Evolutionary conservation across 2,329 filamentous ascomycete species (phyloP), one percentile per base, ranked within the genome.

Genomic region (Thyridium curvatum): DNA sequence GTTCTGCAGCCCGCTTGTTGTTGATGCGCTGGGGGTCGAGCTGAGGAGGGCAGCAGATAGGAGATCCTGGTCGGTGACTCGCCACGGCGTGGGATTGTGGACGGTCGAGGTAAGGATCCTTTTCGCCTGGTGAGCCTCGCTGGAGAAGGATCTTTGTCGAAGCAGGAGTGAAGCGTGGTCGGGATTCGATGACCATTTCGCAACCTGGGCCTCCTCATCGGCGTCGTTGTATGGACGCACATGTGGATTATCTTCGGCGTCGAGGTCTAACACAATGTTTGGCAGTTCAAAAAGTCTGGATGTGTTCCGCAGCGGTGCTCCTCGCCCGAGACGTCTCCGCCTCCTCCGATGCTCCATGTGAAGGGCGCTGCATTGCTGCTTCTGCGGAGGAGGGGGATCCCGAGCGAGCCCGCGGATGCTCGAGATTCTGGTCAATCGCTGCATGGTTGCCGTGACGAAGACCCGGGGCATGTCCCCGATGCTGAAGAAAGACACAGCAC

Each of bases 251-350:
- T 66, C 60, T 43, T 68, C 62, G 33, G 69, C 67, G 45, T 77
- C 74, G 30, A 79, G 68, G 41, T 78, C 71, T 30, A 78, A 59
- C 3, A 76, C 51, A 10, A 69, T 44, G 14, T 60, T 39, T 12
- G 68, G 62, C 31, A 71, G 55, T 17, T 67, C 51, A 43, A 66
- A 65, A 42, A 64, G 17, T 1, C 40, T 43, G 21, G 6, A 26
- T 10, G 21, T 26, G 10, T 26, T 26, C 10, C 21, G 21, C 21
- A 26, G 21, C 6, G 21, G 10, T 26, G 21, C 21, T 26, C 21
- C 21, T 26, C 6, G 21, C 10, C 21, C 21, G 10, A 26, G 21
- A 26, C 21, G 21, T 10, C 21, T 26, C 10, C 21, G 21, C 10
- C 21, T 26, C 21, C 21, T 26, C 21, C 10, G 6, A 26, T 26